Evolutionary conservation across 169 alveolate genomes (phyloP).

Genomic region (Eimeria necatrix): DNA sequence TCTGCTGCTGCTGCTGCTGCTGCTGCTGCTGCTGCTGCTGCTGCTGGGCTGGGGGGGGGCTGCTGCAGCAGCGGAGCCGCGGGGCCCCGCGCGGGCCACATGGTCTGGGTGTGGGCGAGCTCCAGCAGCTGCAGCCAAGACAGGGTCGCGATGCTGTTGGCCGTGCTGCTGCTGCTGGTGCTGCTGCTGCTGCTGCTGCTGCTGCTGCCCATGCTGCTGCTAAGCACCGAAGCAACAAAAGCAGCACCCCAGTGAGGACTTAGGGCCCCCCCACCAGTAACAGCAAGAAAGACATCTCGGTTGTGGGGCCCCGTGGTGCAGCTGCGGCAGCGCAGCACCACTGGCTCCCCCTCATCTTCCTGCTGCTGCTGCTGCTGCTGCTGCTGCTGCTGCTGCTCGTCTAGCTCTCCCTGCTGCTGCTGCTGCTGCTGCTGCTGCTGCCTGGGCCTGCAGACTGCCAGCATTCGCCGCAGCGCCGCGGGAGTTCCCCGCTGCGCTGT

Average conservation of each 20-base stretch:
- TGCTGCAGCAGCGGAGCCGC: not conserved
- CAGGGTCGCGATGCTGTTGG: not conserved
- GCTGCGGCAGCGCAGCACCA: not conserved
- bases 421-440: slow-evolving; percentile 2
- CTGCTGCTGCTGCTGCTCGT: slow-evolving; percentile 25
- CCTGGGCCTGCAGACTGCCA: not conserved
- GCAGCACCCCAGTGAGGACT: not conserved
- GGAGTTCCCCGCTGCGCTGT: not conserved
- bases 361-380: slow-evolving; percentile 22
- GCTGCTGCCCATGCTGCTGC: not conserved
- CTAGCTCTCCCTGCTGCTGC: not conserved
- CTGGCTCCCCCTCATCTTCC: not conserved
- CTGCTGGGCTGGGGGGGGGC: not conserved
- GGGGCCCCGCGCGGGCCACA: not conserved
- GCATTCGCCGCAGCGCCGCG: not conserved
- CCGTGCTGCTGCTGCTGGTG: slow-evolving; percentile 3
- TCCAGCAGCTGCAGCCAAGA: not conserved
- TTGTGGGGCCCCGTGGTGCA: slow-evolving; percentile 16
- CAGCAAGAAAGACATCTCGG: not conserved
- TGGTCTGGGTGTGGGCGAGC: not conserved
- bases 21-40: slow-evolving; percentile 14
- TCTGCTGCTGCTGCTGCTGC: not conserved
- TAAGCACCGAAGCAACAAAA: not conserved
- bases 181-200: slow-evolving; percentile 58
- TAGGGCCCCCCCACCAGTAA: not conserved